Percentiles rank a stretch among this genome's conserved stretches.
phyloP scores from a whole-genome alignment of 1,139 yeast genomes.

The Suhomyces maxii region DNA sequence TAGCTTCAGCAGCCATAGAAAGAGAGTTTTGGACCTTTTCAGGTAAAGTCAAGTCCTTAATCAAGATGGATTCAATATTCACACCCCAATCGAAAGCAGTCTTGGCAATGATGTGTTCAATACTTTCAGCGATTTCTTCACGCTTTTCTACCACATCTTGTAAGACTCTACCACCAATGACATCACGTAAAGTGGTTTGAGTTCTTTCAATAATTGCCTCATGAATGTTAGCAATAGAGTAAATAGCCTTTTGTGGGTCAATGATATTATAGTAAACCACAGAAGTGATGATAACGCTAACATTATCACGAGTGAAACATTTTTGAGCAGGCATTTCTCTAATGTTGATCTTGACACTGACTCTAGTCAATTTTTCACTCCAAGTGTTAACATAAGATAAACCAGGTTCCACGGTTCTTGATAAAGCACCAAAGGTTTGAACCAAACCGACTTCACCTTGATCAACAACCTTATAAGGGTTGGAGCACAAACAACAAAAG shows the following conservation, averaged over 20 bases:
- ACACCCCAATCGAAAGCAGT: slow-evolving; percentile 77
- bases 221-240: slow-evolving; percentile 56
- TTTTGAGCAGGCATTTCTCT: slow-evolving; percentile 66
- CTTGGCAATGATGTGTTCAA: slow-evolving; percentile 60
- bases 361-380: slow-evolving; percentile 56
- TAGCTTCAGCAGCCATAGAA: slow-evolving; percentile 76
- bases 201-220: slow-evolving; percentile 69
- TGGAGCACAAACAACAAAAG: slow-evolving; percentile 60
- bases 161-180: slow-evolving; percentile 63
- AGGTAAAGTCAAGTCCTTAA: slow-evolving; percentile 65
- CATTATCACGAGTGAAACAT: slow-evolving; percentile 73
- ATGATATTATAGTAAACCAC: slow-evolving; percentile 68
- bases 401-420: slow-evolving; percentile 72
- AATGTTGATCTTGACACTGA: slow-evolving; percentile 60
- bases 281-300: slow-evolving; percentile 59
- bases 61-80: slow-evolving; percentile 64
- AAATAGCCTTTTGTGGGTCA: slow-evolving; percentile 69
- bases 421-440: slow-evolving; percentile 67
- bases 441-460: slow-evolving; percentile 75
- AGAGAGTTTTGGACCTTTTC: slow-evolving; percentile 59
- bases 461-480: slow-evolving; percentile 61
- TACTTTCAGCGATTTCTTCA: slow-evolving; percentile 69
- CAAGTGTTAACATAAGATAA: slow-evolving; percentile 63
- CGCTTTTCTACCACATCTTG: slow-evolving; percentile 78
- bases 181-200: slow-evolving; percentile 74